phyloP scores from a whole-genome alignment of 1,139 yeast species.

The Suhomyces atakaporum region DNA sequence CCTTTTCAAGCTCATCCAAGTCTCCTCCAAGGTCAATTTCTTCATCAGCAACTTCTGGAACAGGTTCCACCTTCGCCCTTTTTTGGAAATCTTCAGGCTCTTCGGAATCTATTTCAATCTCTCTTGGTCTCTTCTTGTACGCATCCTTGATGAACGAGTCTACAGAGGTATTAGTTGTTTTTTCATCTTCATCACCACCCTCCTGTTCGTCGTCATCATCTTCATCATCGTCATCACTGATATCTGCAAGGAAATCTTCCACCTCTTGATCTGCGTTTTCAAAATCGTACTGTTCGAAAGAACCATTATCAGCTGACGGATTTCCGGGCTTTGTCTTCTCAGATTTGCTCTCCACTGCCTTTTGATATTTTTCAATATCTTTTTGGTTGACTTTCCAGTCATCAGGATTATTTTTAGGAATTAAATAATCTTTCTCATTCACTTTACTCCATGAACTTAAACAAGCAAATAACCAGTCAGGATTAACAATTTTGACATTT shows the following conservation, averaged over 20 bases:
- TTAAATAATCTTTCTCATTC: constrained; percentile 60
- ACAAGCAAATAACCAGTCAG: constrained; percentile 91
- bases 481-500: constrained; percentile 77
- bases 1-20: constrained; percentile 48
- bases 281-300: constrained; percentile 48
- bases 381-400: constrained; percentile 45
- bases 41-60: constrained; percentile 7
- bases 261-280: constrained; percentile 61
- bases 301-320: constrained; percentile 31
- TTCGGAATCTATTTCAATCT: constrained; percentile 17
- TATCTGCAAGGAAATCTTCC: constrained; percentile 59
- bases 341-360: constrained; percentile 28
- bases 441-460: constrained; percentile 75
- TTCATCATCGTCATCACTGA: constrained; percentile 51
- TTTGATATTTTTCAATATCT: constrained; percentile 48
- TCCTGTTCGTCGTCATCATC: constrained; percentile 37
- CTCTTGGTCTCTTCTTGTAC: constrained; percentile 30
- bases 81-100: constrained; percentile 15
- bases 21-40: constrained; percentile 14
- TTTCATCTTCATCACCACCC: constrained; percentile 13
- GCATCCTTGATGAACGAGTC: constrained; percentile 37
- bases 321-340: constrained; percentile 18
- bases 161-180: constrained; percentile 8
- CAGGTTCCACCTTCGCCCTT: constrained; percentile 19
- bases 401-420: constrained; percentile 46